Percentiles rank a stretch among this genome's conserved stretches.
These are phyloP conservation scores for Theileria annulata DNA, from an alignment of 169 alveolate species.

Conservation along the genomic window DNA sequence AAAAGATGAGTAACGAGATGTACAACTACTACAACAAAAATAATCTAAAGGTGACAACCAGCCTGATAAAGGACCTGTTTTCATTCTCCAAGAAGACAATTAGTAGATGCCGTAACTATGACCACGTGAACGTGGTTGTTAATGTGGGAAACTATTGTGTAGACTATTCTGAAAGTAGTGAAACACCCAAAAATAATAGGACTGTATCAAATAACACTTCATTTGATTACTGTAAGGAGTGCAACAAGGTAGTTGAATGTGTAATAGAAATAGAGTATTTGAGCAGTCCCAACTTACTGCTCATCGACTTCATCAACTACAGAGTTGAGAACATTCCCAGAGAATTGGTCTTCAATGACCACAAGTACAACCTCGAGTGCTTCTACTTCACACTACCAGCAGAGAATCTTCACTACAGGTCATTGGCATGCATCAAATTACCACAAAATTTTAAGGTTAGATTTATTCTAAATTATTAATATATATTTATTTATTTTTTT, in stretches of 20 bases:
- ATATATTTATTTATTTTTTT: no score
- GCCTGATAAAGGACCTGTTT: conserved; percentile 46
- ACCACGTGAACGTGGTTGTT: conserved; percentile 21
- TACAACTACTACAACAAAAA: conserved; percentile 28
- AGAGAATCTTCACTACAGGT: conserved; percentile 34
- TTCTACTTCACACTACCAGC: conserved; percentile 45
- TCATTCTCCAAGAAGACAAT: conserved; percentile 38
- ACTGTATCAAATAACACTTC: conserved; percentile 12
- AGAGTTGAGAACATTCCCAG: conserved; percentile 6
- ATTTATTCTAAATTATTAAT: no score
- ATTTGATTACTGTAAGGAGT: conserved; percentile 40
- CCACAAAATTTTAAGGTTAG: conserved; percentile 22
- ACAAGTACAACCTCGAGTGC: conserved; percentile 22
- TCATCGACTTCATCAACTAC: conserved; percentile 31
- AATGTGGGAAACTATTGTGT: conserved; percentile 37
- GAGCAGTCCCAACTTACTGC: conserved; percentile 40
- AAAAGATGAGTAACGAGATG: conserved; percentile 53
- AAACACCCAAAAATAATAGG: neutral
- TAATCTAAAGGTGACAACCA: neutral
- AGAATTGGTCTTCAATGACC: conserved; percentile 23
- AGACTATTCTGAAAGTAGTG: neutral
- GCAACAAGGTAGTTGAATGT: conserved; percentile 22
- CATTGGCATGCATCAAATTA: conserved; percentile 51
- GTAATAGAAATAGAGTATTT: neutral
- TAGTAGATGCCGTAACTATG: conserved; percentile 26